Evolutionary conservation across 805 yeast genomes (phyloP).

Genomic region (Candida krabiensis): DNA sequence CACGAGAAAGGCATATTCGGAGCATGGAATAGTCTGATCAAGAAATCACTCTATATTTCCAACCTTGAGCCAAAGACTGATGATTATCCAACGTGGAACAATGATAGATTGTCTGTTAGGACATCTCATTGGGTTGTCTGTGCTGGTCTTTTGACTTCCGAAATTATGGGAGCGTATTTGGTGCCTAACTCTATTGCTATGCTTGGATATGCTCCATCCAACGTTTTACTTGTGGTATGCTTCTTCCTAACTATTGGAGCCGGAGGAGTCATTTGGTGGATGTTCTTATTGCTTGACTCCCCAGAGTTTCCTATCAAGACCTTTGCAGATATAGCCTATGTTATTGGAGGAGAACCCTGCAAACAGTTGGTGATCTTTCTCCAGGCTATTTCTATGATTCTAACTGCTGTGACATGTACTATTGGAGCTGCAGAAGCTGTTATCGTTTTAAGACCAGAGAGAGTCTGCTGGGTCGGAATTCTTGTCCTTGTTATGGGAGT

Average conservation of each 20-base stretch:
- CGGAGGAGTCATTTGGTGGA: conserved; percentile 39
- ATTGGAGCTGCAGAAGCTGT: conserved; percentile 42
- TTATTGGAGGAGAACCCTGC: conserved; percentile 35
- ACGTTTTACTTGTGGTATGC: conserved; percentile 14
- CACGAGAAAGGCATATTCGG: conserved; percentile 3
- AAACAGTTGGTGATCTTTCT: conserved; percentile 34
- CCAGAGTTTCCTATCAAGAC: conserved; percentile 42
- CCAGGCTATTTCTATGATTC: conserved; percentile 41
- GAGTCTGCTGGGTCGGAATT: conserved; percentile 40
- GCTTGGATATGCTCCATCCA: conserved; percentile 18
- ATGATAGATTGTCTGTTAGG: conserved; percentile 15
- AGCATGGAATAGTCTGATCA: conserved; percentile 11
- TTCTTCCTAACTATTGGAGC: conserved; percentile 36
- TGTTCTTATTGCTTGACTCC: conserved; percentile 40
- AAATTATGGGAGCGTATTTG: conserved; percentile 23
- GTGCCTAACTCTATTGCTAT: conserved; percentile 16
- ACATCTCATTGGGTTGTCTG: conserved; percentile 22
- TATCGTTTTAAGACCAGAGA: conserved; percentile 34
- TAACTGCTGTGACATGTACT: conserved; percentile 41
- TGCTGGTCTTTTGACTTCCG: conserved; percentile 23
- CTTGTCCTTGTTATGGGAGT: conserved; percentile 41
- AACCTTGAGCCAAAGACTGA: conserved; percentile 4
- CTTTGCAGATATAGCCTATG: conserved; percentile 41
- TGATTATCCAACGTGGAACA: conserved; percentile 19
- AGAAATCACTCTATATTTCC: conserved; percentile 9